A percentile compares a stretch with the other conserved stretches of the same genome.
phyloP scores from a whole-genome alignment of 148 eudicot species.

The Diospyros kaki region DNA sequence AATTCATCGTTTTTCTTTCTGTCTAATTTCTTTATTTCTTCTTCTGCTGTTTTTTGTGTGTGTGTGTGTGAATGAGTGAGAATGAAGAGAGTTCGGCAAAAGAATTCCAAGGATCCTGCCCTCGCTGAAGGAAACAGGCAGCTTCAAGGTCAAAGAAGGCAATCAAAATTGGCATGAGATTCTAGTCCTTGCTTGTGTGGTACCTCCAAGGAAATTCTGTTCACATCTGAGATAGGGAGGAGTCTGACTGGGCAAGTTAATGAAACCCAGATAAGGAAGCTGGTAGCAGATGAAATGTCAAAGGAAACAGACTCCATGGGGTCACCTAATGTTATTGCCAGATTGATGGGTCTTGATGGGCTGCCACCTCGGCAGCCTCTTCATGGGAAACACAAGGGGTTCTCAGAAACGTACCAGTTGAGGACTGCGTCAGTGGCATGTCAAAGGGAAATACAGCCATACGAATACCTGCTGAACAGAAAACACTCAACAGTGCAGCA shows the following conservation, averaged over 20 bases:
- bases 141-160: conserved; percentile 22
- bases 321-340: conserved; percentile 58
- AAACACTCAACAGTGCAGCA: conserved; percentile 39
- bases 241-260: conserved; percentile 25
- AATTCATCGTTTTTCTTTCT: no score
- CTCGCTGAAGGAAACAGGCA: conserved; percentile 39
- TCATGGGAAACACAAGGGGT: conserved; percentile 40
- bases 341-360: no score
- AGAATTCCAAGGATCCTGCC: conserved; percentile 31
- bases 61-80: conserved; percentile 27
- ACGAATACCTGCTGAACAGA: conserved; percentile 25
- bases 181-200: conserved; percentile 31
- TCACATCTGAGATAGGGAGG: conserved; percentile 34
- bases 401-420: conserved; percentile 29
- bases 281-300: conserved; percentile 58
- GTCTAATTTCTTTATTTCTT: not conserved
- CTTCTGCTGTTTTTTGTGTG: conserved; percentile 1
- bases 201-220: conserved; percentile 33
- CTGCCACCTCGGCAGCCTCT: no score
- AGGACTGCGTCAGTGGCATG: conserved; percentile 21
- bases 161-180: conserved; percentile 21
- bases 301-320: conserved; percentile 47
- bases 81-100: conserved; percentile 54
- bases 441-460: conserved; percentile 21
- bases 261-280: conserved; percentile 62